Evolutionary conservation across 345 rosid genomes (phyloP), one percentile per base, ranked within the genome.

Genomic region (Populus pruinosa): DNA sequence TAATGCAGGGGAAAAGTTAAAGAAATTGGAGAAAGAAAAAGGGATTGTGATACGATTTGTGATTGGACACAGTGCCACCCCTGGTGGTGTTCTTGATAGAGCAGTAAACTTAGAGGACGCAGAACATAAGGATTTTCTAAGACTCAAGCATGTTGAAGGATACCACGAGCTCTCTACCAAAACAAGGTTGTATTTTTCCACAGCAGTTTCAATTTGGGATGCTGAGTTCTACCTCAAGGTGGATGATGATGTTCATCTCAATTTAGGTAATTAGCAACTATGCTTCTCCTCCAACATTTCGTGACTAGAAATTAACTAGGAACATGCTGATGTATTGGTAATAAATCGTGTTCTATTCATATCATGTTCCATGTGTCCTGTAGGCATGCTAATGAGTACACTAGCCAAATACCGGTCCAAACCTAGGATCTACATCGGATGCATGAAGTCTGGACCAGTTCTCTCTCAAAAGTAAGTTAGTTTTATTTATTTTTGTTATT

Each of bases 401-500:
- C 85, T 95, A 14, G 90, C 92, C 1, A 85, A 75, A 56, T 56
- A 93, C 81, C 86, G 91, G 66, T 78, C 87, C 59, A 95, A 88
- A 77, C 92, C 96, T 0, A 81, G 94, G 81, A 79, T 89, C 23
- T 95, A 93, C 77, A 93, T 95, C n/a, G 99, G 99, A 2, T 95
- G 99, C 89, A 95, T 95, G 99, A 95, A 93, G 76, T 93, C 99
- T 1, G 98, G 99, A 2, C 98, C 99, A 1, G 97, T 95, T 74
- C 90, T 95, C 27, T 85, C 90, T 47, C 87, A 85, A 39, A 88
- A 92, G 99, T 95, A 83, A 86, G 85, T 73, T 49, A 5, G 6
- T 29, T 36, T 9, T 44, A 13, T 44, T 13, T 44, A 44, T 44
- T 3, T 44, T 44, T 44, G 50, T 0, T 13, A 44, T 41, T 41